A percentile compares a stretch with the other conserved stretches of the same genome.
Conservation (phyloP, 768 basidiomycete genomes). For the Infundibulicybe gibba region DNA sequence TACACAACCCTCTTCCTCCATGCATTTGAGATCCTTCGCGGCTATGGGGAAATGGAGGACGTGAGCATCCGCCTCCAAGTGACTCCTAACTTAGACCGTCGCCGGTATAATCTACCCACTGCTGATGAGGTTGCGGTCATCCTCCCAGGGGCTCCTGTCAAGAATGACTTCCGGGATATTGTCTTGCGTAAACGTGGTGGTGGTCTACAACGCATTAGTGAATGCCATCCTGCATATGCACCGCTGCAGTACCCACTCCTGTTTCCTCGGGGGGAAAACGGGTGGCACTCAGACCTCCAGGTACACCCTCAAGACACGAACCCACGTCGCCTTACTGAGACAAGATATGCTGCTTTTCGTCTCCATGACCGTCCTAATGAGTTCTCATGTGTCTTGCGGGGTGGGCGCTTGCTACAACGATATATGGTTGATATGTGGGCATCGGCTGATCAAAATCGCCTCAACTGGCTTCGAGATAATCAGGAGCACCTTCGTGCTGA, state of each 20-base stretch:
- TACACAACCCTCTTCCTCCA: slow-evolving; percentile 16
- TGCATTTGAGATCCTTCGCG: slow-evolving; percentile 14
- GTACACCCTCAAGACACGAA: slow-evolving; percentile 4
- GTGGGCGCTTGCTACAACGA: slow-evolving; percentile 28
- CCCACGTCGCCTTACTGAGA: no score
- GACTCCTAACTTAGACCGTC: not conserved
- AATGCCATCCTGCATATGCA: slow-evolving; percentile 29
- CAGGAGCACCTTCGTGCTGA: slow-evolving; percentile 25
- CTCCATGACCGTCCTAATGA: slow-evolving; percentile 11
- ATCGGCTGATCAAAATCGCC: slow-evolving; percentile 26
- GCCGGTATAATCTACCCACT: slow-evolving; percentile 38
- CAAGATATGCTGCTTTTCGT: slow-evolving; percentile 21
- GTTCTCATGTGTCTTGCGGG: no score
- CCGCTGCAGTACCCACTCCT: slow-evolving; percentile 41
- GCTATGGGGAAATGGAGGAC: not conserved
- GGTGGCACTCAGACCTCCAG: slow-evolving; percentile 28
- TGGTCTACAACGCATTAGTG: slow-evolving; percentile 23
- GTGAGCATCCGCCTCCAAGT: slow-evolving; percentile 4
- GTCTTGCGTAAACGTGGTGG: slow-evolving; percentile 19
- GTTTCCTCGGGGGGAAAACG: slow-evolving; percentile 34
- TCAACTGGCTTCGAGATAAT: slow-evolving; percentile 24
- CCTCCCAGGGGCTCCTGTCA: slow-evolving; percentile 23
- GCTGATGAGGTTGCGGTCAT: slow-evolving; percentile 39
- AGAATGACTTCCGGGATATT: slow-evolving; percentile 26
- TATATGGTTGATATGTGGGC: slow-evolving; percentile 35